Conservation (phyloP, 768 basidiomycete genomes). For the Leccinum boreale region DNA sequence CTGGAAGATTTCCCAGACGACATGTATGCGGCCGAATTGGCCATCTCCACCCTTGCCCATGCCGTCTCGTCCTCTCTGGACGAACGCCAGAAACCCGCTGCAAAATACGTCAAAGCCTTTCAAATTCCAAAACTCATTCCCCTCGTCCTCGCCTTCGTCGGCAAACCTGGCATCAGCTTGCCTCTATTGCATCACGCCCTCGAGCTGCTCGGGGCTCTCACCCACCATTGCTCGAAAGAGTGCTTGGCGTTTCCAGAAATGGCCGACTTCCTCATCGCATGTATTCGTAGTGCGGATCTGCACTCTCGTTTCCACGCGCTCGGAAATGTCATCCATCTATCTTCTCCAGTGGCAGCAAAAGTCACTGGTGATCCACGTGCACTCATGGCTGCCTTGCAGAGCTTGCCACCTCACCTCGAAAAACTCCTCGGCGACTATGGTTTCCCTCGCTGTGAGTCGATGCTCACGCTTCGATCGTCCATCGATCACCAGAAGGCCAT, state of each 20-base stretch:
- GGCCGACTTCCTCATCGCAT: slow-evolving; percentile 49
- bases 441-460: slow-evolving; percentile 42
- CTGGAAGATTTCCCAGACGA: slow-evolving; percentile 51
- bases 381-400: slow-evolving; percentile 40
- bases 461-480: slow-evolving; percentile 36
- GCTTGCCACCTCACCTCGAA: slow-evolving; percentile 43
- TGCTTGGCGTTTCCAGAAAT: slow-evolving; percentile 43
- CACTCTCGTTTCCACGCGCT: slow-evolving; percentile 48
- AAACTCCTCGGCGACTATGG: slow-evolving; percentile 50
- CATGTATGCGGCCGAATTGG: slow-evolving; percentile 43
- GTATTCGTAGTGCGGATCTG: slow-evolving; percentile 53
- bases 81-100: slow-evolving; percentile 29
- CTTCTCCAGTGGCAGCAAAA: slow-evolving; percentile 40
- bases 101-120: slow-evolving; percentile 35
- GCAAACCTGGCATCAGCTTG: slow-evolving; percentile 38
- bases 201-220: slow-evolving; percentile 40
- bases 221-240: slow-evolving; percentile 41
- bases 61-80: slow-evolving; percentile 41
- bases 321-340: slow-evolving; percentile 48
- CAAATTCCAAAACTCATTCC: slow-evolving; percentile 43
- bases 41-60: slow-evolving; percentile 50
- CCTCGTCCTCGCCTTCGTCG: slow-evolving; percentile 39
- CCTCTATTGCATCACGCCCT: slow-evolving; percentile 50
- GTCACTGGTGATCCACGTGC: slow-evolving; percentile 41
- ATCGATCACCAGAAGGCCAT: slow-evolving; percentile 50